These are phyloP conservation scores for Hypomontagnella monticulosa DNA, from an alignment of 495 filamentous ascomycete species.

Conservation along the genomic window DNA sequence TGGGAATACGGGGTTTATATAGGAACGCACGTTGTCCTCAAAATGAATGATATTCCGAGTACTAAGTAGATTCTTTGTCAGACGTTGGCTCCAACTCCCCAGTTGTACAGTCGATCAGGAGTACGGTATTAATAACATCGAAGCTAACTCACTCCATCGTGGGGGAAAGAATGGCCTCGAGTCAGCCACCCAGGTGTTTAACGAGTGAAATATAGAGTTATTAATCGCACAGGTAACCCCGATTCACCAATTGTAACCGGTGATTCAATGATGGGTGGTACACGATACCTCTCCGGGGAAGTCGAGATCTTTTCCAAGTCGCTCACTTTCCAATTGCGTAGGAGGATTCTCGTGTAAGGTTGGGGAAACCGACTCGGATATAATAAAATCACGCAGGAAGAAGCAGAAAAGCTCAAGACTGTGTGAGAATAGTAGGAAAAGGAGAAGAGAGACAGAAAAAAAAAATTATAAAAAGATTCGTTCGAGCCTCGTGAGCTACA, in stretches of 20 bases:
- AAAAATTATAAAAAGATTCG: background rate
- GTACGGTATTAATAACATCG: background rate
- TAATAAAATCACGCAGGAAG: constrained; percentile 29
- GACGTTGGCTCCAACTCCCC: constrained; percentile 17
- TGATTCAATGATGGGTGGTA: constrained; percentile 18
- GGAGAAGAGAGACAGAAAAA: constrained; percentile 1
- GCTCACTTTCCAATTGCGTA: constrained; percentile 16
- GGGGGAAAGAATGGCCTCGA: constrained; percentile 29
- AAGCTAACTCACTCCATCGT: constrained; percentile 43
- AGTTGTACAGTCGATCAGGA: constrained; percentile 28
- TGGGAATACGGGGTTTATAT: constrained; percentile 4
- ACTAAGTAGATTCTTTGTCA: constrained; percentile 35
- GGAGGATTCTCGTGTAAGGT: constrained; percentile 7
- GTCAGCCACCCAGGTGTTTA: constrained; percentile 23
- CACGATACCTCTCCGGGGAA: constrained; percentile 1
- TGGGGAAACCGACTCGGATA: too few species aligned
- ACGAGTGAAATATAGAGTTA: constrained; percentile 37
- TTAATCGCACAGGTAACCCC: constrained; percentile 29
- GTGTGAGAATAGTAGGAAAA: too few species aligned
- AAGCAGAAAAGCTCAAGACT: constrained; percentile 4
- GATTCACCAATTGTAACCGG: constrained; percentile 25
- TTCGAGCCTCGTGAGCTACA: background rate
- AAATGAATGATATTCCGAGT: constrained; percentile 42
- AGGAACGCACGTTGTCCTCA: constrained; percentile 35
- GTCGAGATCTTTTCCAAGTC: constrained; percentile 19